Evolutionary conservation across 306 rosid species (phyloP).

Genomic region (Fragaria vesca): DNA sequence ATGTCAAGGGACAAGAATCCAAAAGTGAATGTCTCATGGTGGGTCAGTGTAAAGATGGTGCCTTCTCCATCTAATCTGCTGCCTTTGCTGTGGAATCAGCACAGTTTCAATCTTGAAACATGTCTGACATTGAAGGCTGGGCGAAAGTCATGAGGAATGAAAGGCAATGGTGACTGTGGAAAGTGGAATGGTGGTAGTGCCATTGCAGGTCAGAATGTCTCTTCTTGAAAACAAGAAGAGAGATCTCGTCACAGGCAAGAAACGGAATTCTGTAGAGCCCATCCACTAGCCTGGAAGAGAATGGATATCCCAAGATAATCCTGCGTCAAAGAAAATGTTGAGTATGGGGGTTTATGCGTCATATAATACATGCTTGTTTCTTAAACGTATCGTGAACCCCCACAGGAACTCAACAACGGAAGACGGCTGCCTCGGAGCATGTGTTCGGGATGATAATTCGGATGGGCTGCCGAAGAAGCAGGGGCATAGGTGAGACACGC

Average conservation of each 20-base stretch:
- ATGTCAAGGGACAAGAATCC: slow-evolving; percentile 90
- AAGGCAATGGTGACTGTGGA: slow-evolving; percentile 73
- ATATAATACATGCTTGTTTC: slow-evolving; percentile 52
- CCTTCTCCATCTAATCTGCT: slow-evolving; percentile 77
- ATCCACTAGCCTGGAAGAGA: slow-evolving; percentile 79
- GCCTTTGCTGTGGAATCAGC: slow-evolving; percentile 85
- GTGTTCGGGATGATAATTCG: slow-evolving; percentile 24
- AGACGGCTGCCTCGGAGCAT: slow-evolving; percentile 32
- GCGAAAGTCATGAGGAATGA: slow-evolving; percentile 75
- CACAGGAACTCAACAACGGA: slow-evolving; percentile 64
- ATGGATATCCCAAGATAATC: slow-evolving; percentile 91
- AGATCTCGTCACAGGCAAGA: slow-evolving; percentile 70
- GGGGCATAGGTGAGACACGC: not conserved
- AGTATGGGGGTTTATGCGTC: slow-evolving; percentile 83
- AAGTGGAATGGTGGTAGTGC: slow-evolving; percentile 69
- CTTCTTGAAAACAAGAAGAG: slow-evolving; percentile 73
- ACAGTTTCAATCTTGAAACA: slow-evolving; percentile 69
- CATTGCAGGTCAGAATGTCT: slow-evolving; percentile 71
- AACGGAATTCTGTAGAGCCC: slow-evolving; percentile 72
- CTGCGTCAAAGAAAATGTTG: slow-evolving; percentile 99
- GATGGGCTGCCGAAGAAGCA: slow-evolving; percentile 23
- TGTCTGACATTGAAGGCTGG: slow-evolving; percentile 74
- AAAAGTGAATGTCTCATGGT: slow-evolving; percentile 93
- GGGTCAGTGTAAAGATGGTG: slow-evolving; percentile 79
- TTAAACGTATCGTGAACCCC: slow-evolving; percentile 65